Evolutionary conservation across 495 filamentous ascomycete genomes (phyloP), one percentile per base, ranked within the genome.

Genomic region (Penicillium egyptiacum): DNA sequence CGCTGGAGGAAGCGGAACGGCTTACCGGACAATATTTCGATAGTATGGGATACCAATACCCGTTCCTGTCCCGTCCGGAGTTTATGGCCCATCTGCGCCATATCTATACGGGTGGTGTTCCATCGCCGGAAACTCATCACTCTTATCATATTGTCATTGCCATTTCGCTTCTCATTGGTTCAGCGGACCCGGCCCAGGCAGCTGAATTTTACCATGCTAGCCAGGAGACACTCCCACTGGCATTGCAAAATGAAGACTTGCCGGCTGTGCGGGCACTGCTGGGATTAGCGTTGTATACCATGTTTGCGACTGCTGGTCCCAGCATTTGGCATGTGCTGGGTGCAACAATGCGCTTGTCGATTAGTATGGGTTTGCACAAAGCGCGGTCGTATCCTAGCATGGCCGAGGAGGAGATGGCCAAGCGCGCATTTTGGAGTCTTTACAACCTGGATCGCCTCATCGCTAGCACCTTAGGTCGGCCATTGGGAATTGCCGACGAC

Each of bases 311-410:
- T 1, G 65, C 75, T 4, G 78, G 76, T 0, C 79, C 79, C 1
- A 79, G 79, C 43, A 75, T 82, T 14, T 82, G 79, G 79, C 79
- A 82, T 65, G 68, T 82, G 14, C 57, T 82, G 55, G 79, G 79
- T 22, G 67, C 76, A 0, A 71, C 78, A 6, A 56, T 81, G 59
- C 72, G 79, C 8, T 66, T 82, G 10, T 71, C 79, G 1, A 76
- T 75, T 10, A 80, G 79, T 56, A 63, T 82, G 20, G 79, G 79
- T 6, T 44, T 82, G 8, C 79, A 82, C 50, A 78, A 81, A 41
- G 66, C 69, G 20, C 71, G 77, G 19, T 60, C 75, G 0, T 67
- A 67, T 26, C 48, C 62, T 10, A 78, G 62, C 41, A 45, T 75
- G 33, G 59, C 67, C 1, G 71, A 75, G 35, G 67, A 81, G 20